A percentile compares a stretch with the other conserved stretches of the same genome.
These are phyloP conservation scores for Haplosporangium sp. DNA, from an alignment of 371 early-diverging fungal species.

Conservation along the genomic window DNA sequence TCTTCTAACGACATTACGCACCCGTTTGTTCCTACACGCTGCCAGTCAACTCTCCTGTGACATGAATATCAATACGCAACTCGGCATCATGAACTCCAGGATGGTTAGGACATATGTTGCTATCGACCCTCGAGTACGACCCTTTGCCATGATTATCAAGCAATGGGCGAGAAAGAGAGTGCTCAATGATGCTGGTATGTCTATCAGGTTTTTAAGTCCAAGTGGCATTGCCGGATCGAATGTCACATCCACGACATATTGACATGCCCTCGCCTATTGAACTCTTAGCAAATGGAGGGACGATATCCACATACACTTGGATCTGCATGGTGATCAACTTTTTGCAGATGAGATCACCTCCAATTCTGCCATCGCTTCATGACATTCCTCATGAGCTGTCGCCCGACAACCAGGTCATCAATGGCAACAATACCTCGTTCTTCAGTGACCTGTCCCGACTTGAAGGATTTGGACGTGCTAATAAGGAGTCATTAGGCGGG, in stretches of 20 bases:
- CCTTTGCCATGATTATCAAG: slow-evolving; percentile 81
- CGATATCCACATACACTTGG: slow-evolving; percentile 94
- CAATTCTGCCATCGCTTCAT: slow-evolving; percentile 91
- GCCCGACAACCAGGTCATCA: slow-evolving; percentile 56
- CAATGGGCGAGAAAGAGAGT: slow-evolving; percentile 82
- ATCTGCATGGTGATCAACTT: slow-evolving; percentile 91
- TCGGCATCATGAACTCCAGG: slow-evolving; percentile 82
- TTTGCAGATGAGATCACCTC: slow-evolving; percentile 89
- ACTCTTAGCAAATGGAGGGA: slow-evolving; percentile 84
- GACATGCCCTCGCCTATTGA: background rate
- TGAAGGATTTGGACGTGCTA: slow-evolving; percentile 73
- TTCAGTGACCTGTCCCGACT: slow-evolving; percentile 72
- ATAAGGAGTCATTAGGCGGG: slow-evolving; percentile 80
- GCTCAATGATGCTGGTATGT: slow-evolving; percentile 77
- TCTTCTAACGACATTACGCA: background rate
- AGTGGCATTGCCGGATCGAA: no score
- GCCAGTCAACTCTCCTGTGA: slow-evolving; percentile 79
- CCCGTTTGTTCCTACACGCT: no score
- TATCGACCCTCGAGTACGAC: slow-evolving; percentile 83
- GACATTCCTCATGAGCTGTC: slow-evolving; percentile 56
- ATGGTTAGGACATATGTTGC: slow-evolving; percentile 83
- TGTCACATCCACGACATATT: no score
- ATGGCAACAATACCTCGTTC: slow-evolving; percentile 65
- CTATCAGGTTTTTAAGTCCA: no score
- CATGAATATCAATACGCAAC: slow-evolving; percentile 84